Evolutionary conservation across 306 rosid genomes (phyloP).

Genomic region (Sicyos edulis): DNA sequence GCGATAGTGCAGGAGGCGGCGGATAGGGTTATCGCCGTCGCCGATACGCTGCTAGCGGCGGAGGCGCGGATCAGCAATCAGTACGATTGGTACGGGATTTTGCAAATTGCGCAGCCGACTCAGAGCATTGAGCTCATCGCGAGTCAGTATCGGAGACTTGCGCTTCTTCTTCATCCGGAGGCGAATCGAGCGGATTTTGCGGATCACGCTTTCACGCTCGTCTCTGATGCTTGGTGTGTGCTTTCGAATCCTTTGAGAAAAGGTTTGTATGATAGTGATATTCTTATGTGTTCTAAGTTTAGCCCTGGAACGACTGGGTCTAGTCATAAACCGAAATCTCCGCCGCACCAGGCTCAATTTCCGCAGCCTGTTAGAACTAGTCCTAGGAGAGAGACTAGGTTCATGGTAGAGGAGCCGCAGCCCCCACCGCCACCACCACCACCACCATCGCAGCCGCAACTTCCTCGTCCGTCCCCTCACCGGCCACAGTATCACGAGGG

Average conservation of each 20-base stretch:
- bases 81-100: conserved; percentile 57
- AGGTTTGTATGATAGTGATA: conserved; percentile 50
- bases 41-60: conserved; percentile 65
- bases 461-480: background rate
- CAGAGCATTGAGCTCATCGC: conserved; percentile 65
- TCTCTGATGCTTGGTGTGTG: conserved; percentile 74
- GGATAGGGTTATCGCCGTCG: conserved; percentile 56
- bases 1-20: conserved; percentile 57
- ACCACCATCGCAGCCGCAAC: conserved; percentile 17
- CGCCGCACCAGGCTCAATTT: conserved; percentile 14
- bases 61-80: conserved; percentile 54
- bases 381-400: conserved; percentile 13
- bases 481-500: background rate
- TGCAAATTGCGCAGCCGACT: conserved; percentile 53
- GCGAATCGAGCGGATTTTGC: conserved; percentile 50
- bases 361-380: conserved; percentile 13
- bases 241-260: conserved; percentile 58
- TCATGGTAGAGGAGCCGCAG: conserved; percentile 7
- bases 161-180: conserved; percentile 56
- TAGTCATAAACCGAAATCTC: conserved; percentile 18
- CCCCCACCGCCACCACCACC: background rate
- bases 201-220: conserved; percentile 56
- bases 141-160: conserved; percentile 68
- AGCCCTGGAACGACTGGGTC: conserved; percentile 27
- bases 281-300: conserved; percentile 20